Percentiles rank a stretch among this genome's conserved stretches.
Evolutionary conservation across 2,329 filamentous ascomycete species (phyloP).

Genomic region (Hypoxylon sp.): DNA sequence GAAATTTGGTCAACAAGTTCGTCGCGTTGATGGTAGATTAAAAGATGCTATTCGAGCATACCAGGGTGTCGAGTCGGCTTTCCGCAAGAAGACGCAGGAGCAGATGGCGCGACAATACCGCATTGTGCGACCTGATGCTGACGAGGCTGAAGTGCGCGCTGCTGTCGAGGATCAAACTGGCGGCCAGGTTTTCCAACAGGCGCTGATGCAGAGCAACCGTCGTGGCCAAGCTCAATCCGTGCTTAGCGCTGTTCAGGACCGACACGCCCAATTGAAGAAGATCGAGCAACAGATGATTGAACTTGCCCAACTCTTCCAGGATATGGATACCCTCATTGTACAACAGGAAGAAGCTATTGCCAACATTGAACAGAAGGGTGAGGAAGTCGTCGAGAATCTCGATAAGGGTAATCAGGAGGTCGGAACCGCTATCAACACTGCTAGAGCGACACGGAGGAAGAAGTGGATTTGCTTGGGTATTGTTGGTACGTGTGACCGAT

Average conservation of each 20-base stretch:
- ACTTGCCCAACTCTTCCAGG: slow-evolving; percentile 87
- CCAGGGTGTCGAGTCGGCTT: slow-evolving; percentile 83
- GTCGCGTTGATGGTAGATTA: slow-evolving; percentile 82
- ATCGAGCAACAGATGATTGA: slow-evolving; percentile 93
- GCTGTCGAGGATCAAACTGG: slow-evolving; percentile 81
- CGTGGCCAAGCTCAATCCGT: slow-evolving; percentile 85
- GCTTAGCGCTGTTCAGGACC: slow-evolving; percentile 83
- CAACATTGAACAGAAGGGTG: slow-evolving; percentile 88
- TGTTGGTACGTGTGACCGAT: slow-evolving; percentile 63
- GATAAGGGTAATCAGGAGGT: slow-evolving; percentile 89
- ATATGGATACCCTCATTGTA: slow-evolving; percentile 87
- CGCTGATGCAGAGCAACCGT: slow-evolving; percentile 84
- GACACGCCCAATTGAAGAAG: slow-evolving; percentile 90
- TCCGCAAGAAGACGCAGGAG: slow-evolving; percentile 83
- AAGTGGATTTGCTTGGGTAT: slow-evolving; percentile 97
- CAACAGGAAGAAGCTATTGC: slow-evolving; percentile 87
- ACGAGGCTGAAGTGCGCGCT: slow-evolving; percentile 81
- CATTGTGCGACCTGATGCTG: slow-evolving; percentile 87
- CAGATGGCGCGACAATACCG: slow-evolving; percentile 92
- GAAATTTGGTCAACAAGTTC: slow-evolving; percentile 85
- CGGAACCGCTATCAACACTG: slow-evolving; percentile 83
- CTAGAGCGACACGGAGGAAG: slow-evolving; percentile 86
- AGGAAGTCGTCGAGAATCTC: slow-evolving; percentile 88
- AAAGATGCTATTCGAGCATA: slow-evolving; percentile 86
- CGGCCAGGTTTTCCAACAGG: slow-evolving; percentile 89